Evolutionary conservation across 208 protist species (phyloP), one percentile per base, ranked within the genome.

Genomic region (Leishmania amazonensis): DNA sequence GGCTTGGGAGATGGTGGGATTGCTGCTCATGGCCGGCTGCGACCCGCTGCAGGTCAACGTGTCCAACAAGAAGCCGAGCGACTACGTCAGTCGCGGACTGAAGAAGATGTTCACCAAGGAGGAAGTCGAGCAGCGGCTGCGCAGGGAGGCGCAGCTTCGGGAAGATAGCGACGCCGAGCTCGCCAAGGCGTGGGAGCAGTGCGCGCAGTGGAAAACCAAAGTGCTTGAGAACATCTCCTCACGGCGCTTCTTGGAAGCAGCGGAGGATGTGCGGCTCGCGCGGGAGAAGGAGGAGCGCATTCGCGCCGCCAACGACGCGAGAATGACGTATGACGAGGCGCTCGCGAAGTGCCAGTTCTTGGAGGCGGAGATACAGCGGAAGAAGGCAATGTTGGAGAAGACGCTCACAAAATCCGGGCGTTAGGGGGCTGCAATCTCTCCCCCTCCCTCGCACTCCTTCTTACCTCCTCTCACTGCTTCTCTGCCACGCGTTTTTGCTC

Each of bases 71-170:
- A 94, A 89, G 80, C 88, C 95, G 45, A 88, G 88, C 40, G 95
- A 96, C 81, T 96, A 95, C 79, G 91, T 98, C 42, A 86, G 88
- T 38, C 89, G 95, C 21, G 88, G 88, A 4, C 85, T 96, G 8
- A 96, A 97, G 79, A 88, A 85, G 79, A 76, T 98, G 57, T 97
- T 97, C 76, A 93, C 89, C 13, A 89, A 85, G 65, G 93, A 97
- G 68, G 91, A 91, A 35, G 92, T 95, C 40, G 75, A 88, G 75
- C 85, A 85, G 70, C 91, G 89, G 15, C 35, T 77, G n/a, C 83
- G 77, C 73, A 75, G 70, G 53, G 58, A 92, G 83, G 79, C 85
- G 21, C 81, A 86, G 71, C 78, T 76, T 21, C 80, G 49, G 74
- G 74, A 81, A 35, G 79, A 79, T 58, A 89, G 45, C 65, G 79